Conservation (phyloP, 208 protist genomes). For the Strigomonas galati region DNA sequence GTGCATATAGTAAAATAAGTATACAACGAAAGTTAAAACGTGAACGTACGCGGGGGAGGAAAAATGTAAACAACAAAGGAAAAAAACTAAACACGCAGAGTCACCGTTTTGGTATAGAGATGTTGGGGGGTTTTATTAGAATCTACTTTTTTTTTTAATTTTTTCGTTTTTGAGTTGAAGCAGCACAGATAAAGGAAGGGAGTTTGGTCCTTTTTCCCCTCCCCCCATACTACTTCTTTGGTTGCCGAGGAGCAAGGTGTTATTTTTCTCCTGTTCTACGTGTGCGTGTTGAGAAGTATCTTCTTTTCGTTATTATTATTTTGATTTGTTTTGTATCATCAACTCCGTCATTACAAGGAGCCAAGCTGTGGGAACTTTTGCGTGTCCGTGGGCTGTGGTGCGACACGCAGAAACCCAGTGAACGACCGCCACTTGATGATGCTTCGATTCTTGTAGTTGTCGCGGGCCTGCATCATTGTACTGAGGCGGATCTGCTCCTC, state of each 20-base stretch:
- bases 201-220: not conserved
- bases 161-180: not conserved
- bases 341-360: not conserved
- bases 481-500: slow-evolving; percentile 75
- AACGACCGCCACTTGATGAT: slow-evolving; percentile 58
- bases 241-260: no score
- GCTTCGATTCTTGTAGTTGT: slow-evolving; percentile 65
- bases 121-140: not conserved
- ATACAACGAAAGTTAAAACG: not conserved
- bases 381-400: slow-evolving; percentile 53
- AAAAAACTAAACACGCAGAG: no score
- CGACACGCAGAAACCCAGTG: slow-evolving; percentile 63
- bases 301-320: no score
- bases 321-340: no score
- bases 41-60: not conserved
- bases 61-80: not conserved
- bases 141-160: slow-evolving; percentile 4
- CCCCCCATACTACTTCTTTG: no score
- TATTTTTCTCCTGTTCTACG: slow-evolving; percentile 4
- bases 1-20: not conserved
- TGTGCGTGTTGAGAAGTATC: no score
- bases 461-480: slow-evolving; percentile 42
- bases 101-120: not conserved
- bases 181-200: not conserved
- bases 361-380: slow-evolving; percentile 66